Evolutionary conservation across 805 yeast genomes (phyloP), one percentile per base, ranked within the genome.

Genomic region (Hanseniaspora meyeri): DNA sequence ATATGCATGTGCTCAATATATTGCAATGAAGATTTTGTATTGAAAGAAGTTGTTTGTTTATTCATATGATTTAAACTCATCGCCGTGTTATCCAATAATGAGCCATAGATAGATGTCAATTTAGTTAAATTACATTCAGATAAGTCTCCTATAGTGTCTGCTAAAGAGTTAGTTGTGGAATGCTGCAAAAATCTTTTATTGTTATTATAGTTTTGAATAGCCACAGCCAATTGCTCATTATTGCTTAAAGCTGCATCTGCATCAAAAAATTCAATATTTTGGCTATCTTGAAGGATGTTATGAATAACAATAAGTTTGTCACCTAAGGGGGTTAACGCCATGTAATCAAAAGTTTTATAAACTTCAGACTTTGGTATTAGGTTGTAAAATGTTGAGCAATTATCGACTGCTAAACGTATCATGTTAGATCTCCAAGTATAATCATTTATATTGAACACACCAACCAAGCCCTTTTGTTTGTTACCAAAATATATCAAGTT

Each of bases 301-400:
- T 46, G 43, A 19, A 53, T 32, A 5, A 43, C 27, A 16, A 53
- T 16, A 9, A 53, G 16, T 32, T 20, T 46, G 38, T 46, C 57
- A 16, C 57, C 57, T 9, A 53, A 16, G 4, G 57, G 57, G n/a
- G 57, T 53, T 11, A 53, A 29, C 2, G 36, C 37, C 17, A 53
- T 14, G 36, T 38, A 53, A 46, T 53, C 51, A 12, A 39, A 31
- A 11, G 39, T 20, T 16, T 20, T 11, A 14, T 16, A 31, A 14
- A 10, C 27, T 2, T 20, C 11, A n/a, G 46, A 3, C 7, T 17
- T 46, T 9, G 49, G 11, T 12, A 46, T 19, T 16, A 46, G 16
- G 24, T 46, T 34, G 27, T 46, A 46, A 36, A 46, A 32, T 17
- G 49, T 19, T 20, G 39, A 14, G 5, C 20, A 11, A 34, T 19